Evolutionary conservation across 1,139 yeast genomes (phyloP).

Genomic region (Candida pseudocylindracea): DNA sequence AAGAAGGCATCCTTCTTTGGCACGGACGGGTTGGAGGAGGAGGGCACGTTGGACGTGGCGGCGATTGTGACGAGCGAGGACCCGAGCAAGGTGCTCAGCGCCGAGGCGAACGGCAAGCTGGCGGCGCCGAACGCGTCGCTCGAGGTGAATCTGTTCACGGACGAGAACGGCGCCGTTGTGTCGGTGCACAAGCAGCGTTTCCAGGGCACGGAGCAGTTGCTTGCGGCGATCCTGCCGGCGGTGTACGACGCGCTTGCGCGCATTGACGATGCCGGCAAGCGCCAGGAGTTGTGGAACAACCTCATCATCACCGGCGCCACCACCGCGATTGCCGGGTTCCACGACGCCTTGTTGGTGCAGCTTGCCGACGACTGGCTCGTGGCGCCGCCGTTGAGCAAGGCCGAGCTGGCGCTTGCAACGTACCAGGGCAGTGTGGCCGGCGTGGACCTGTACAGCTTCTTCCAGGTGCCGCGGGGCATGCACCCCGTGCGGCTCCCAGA

Average conservation of each 20-base stretch:
- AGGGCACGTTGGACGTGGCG: constrained; percentile 73
- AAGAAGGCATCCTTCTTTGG: constrained; percentile 33
- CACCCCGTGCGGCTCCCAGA: constrained; percentile 60
- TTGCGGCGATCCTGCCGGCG: constrained; percentile 27
- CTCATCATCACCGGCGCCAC: constrained; percentile 64
- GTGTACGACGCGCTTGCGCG: constrained; percentile 28
- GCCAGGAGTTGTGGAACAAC: constrained; percentile 79
- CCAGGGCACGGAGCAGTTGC: constrained; percentile 43
- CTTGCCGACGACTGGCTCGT: constrained; percentile 33
- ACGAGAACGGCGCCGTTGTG: constrained; percentile 27
- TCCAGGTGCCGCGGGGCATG: constrained; percentile 60
- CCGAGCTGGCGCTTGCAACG: constrained; percentile 18
- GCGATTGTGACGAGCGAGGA: constrained; percentile 65
- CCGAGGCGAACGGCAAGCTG: constrained; percentile 25
- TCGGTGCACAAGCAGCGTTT: constrained; percentile 75
- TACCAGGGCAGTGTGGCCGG: constrained; percentile 10
- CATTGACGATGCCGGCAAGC: constrained; percentile 44
- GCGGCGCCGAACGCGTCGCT: no score
- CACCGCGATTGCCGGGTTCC: constrained; percentile 50
- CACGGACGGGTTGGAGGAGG: constrained; percentile 24
- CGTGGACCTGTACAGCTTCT: constrained; percentile 3
- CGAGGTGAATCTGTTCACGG: constrained; percentile 46
- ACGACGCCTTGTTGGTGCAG: constrained; percentile 40
- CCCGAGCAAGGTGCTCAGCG: constrained; percentile 30
- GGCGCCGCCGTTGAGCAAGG: constrained; percentile 9